phyloP scores from a whole-genome alignment of 306 rosid genomes.

The Pyrus betulifolia region DNA sequence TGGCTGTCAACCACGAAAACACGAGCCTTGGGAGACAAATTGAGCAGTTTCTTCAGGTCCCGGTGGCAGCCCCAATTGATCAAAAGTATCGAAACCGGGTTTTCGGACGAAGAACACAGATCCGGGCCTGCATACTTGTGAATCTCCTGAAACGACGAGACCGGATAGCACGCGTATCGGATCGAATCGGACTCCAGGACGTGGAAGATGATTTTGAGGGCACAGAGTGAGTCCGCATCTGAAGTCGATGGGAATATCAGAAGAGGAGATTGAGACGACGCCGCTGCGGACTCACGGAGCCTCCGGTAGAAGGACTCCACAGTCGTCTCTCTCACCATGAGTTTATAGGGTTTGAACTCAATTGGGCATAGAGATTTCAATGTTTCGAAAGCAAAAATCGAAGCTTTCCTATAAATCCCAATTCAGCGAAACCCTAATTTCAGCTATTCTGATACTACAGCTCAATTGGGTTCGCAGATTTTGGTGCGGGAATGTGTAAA shows the following conservation, averaged over 20 bases:
- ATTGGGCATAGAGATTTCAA: slow-evolving; percentile 3
- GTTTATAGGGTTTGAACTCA: slow-evolving; percentile 9
- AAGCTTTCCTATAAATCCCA: not conserved
- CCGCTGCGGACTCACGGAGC: slow-evolving; percentile 44
- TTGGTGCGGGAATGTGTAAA: not conserved
- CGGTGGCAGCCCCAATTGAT: slow-evolving; percentile 88
- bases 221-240: slow-evolving; percentile 81
- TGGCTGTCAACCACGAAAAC: slow-evolving; percentile 85
- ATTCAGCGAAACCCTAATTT: not conserved
- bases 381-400: not conserved
- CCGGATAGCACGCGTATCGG: slow-evolving; percentile 70
- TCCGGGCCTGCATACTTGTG: slow-evolving; percentile 41
- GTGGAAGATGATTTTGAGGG: slow-evolving; percentile 62
- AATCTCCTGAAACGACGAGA: slow-evolving; percentile 77
- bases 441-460: not conserved
- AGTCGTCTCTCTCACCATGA: slow-evolving; percentile 67
- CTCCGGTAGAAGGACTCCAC: slow-evolving; percentile 61
- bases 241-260: slow-evolving; percentile 90
- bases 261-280: slow-evolving; percentile 51
- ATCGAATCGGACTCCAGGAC: slow-evolving; percentile 81
- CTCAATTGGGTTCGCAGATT: not conserved
- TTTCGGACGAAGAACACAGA: slow-evolving; percentile 28
- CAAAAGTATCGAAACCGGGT: slow-evolving; percentile 45
- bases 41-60: slow-evolving; percentile 44
- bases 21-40: slow-evolving; percentile 37